Evolutionary conservation across 331 rosid species (phyloP).

Genomic region (Dryas integrifolia): DNA sequence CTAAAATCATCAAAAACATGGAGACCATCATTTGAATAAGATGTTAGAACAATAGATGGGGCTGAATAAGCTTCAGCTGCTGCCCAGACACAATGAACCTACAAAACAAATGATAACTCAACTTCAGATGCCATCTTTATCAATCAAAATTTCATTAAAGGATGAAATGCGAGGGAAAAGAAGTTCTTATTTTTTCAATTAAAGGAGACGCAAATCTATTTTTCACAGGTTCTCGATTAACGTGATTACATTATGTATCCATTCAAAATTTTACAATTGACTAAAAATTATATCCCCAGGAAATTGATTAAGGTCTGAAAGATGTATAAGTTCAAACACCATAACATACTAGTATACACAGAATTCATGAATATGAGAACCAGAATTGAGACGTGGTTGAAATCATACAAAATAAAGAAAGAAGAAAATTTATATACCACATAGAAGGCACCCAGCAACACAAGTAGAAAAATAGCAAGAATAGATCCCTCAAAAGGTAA

Average conservation of each 20-base stretch:
- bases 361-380: not conserved
- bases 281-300: not conserved
- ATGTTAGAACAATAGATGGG: constrained; percentile 95
- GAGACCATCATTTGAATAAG: constrained; percentile 77
- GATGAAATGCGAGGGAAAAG: not conserved
- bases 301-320: constrained; percentile 4
- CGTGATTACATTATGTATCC: not conserved
- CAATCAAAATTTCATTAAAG: not conserved
- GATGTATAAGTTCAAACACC: constrained; percentile 18
- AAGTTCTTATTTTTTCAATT: not conserved
- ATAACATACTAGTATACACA: constrained; percentile 12
- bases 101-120: constrained; percentile 28
- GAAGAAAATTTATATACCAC: constrained; percentile 59
- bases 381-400: constrained; percentile 1
- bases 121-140: constrained; percentile 6
- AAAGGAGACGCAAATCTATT: not conserved
- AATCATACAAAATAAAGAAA: constrained; percentile 16
- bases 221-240: not conserved
- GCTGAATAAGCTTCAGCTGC: constrained; percentile 99
- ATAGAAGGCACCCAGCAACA: constrained; percentile 93
- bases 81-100: constrained; percentile 99
- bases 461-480: constrained; percentile 73
- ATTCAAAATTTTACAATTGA: not conserved
- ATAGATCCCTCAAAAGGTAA: constrained; percentile 84
- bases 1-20: constrained; percentile 99